Percentiles rank a stretch among this genome's conserved stretches.
These are phyloP conservation scores for Quercus alba DNA, from an alignment of 306 rosid species.

Conservation along the genomic window DNA sequence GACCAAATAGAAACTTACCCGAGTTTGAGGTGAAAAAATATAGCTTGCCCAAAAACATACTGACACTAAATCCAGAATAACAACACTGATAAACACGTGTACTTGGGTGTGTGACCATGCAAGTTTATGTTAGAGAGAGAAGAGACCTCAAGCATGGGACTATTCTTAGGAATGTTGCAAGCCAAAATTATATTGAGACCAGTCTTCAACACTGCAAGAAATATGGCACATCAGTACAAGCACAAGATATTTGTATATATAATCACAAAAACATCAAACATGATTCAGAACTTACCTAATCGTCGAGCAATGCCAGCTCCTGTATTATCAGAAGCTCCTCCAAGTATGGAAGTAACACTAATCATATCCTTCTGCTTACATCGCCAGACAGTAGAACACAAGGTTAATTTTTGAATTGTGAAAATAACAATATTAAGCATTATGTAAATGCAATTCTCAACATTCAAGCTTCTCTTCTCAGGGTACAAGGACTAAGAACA, in stretches of 20 bases:
- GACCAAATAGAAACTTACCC: not conserved
- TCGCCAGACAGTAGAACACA: not conserved
- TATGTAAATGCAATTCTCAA: not conserved
- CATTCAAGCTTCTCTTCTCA: not conserved
- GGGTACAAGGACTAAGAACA: conserved; percentile 19
- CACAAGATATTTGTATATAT: not conserved
- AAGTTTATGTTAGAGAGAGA: not conserved
- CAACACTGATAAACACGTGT: not conserved
- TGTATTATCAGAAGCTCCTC: conserved; percentile 87
- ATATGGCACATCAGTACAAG: not conserved
- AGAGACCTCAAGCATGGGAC: conserved; percentile 72
- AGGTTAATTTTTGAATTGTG: not conserved
- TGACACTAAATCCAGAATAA: not conserved
- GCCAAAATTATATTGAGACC: conserved; percentile 78
- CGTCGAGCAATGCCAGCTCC: conserved; percentile 83
- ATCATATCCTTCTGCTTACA: conserved; percentile 48
- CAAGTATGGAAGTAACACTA: conserved; percentile 72
- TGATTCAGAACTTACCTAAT: conserved; percentile 45
- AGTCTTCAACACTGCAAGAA: conserved; percentile 63
- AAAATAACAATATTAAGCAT: not conserved
- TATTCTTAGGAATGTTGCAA: conserved; percentile 77
- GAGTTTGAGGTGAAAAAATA: not conserved
- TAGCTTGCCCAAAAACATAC: not conserved
- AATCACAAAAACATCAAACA: not conserved
- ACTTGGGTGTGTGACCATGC: not conserved